Percentiles rank a stretch among this genome's conserved stretches.
Conservation (phyloP, 768 basidiomycete species). For the Rossbeevera mucosa region DNA sequence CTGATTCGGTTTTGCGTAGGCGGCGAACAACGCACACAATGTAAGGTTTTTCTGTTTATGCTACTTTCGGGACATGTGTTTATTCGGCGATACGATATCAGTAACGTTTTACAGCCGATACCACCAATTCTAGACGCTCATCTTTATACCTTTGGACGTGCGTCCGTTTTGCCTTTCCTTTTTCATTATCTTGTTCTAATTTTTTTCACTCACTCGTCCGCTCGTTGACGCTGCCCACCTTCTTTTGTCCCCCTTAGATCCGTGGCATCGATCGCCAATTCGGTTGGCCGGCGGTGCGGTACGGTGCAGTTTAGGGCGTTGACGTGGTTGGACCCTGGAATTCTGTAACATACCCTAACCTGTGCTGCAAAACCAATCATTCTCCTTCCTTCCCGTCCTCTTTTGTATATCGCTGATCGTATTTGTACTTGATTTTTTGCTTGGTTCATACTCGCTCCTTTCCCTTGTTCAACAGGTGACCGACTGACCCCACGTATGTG, state of each 20-base stretch:
- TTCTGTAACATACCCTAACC: neutral
- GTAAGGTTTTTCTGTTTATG: constrained; percentile 1
- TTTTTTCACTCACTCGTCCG: neutral
- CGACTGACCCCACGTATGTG: neutral
- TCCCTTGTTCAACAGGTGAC: too few relatives aligned
- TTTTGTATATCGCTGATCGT: neutral
- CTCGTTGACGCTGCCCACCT: neutral
- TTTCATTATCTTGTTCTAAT: neutral
- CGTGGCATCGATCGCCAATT: neutral
- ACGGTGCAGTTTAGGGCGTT: neutral
- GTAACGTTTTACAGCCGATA: neutral
- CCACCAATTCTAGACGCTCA: neutral
- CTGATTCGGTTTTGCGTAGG: constrained; percentile 8
- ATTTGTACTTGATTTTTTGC: neutral
- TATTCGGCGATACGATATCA: neutral
- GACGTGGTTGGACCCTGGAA: neutral
- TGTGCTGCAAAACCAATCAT: neutral
- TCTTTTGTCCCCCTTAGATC: neutral
- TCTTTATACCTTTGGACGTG: constrained; percentile 1
- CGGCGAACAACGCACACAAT: neutral
- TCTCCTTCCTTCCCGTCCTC: neutral
- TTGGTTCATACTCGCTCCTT: neutral
- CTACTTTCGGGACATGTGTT: neutral
- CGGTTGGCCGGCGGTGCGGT: neutral
- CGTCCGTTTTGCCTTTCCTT: neutral